Base-by-base conservation (phyloP, 108 stramenopile species). In the Tribonema minus region DNA sequence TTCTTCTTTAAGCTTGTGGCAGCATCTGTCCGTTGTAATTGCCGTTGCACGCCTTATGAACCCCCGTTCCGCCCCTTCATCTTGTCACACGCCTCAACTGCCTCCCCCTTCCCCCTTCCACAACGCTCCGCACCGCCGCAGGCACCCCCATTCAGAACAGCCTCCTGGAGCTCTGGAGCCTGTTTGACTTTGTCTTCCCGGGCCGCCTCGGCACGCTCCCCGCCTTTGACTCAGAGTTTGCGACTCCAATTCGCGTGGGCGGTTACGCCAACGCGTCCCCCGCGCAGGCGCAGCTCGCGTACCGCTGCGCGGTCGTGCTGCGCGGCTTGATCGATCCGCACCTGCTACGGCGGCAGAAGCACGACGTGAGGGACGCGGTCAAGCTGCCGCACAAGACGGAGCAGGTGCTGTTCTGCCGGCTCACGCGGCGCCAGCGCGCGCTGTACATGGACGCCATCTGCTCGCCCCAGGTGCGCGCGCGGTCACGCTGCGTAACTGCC, bases 161-260 rank as follows among this genome's bases (percentile, higher is more conserved):
- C 77, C 74, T 93, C 61, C 34, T 64, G 46, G 98, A 99, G 76
- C 92, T 99, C 3, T 93, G 95, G 90, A 80, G 88, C 9, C 81
- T 99, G 0, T 92, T 99, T 72, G 93, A 85, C 64, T 98, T 82
- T 83, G 91, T 87, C 2, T 86, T 86, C 35, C 89, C 89, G 9
- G 89, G 96, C 54, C 75, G 94, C 38, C 86, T 99, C 23, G 98
- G 98, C n/a, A 95, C 92, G 2, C 83, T 95, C 20, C 92, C 92
- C 5, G 90, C 93, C n/a, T 99, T 99, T 82, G 95, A 96, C 65
- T 70, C 87, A 26, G 93, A 96, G 62, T 96, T 97, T 74, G 92
- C 92, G 3, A 87, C 82, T 33, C 96, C 98, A 3, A 99, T 99
- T 60, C 90, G 91, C 7, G 58, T 65, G 60, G 89, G 89, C 25